Conservation (phyloP, 257 asterid genomes). For the Solanum pinnatisectum region DNA sequence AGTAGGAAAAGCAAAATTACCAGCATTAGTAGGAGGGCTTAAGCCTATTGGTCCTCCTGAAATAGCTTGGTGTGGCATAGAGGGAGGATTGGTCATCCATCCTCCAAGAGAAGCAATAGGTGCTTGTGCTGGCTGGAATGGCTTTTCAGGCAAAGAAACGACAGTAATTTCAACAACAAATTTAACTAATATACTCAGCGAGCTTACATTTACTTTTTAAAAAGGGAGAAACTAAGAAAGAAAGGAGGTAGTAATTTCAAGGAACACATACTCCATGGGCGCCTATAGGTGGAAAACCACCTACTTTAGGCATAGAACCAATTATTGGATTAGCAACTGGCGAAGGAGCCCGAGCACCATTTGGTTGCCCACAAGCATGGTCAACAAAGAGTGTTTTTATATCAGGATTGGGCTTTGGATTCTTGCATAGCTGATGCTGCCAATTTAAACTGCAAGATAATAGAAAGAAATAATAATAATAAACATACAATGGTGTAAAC, state of each 20-base stretch:
- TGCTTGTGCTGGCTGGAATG: conserved; percentile 34
- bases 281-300: conserved; percentile 37
- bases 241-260: background rate
- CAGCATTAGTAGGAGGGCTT: conserved; percentile 34
- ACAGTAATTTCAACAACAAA: background rate
- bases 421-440: conserved; percentile 62
- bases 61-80: conserved; percentile 31
- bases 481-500: background rate
- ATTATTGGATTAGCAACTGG: conserved; percentile 26
- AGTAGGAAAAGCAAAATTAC: conserved; percentile 10
- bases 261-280: conserved; percentile 39
- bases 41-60: conserved; percentile 36
- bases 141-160: conserved; percentile 4
- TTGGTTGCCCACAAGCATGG: conserved; percentile 45
- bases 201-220: background rate
- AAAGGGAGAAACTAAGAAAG: background rate
- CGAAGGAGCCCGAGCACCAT: conserved; percentile 33
- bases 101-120: conserved; percentile 37
- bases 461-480: background rate
- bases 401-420: conserved; percentile 51
- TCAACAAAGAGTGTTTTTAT: conserved; percentile 47
- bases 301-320: conserved; percentile 31
- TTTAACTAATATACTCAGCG: background rate
- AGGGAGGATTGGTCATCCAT: conserved; percentile 39
- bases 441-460: conserved; percentile 43